phyloP scores from a whole-genome alignment of 164 flowering plant species.

The Houttuynia cordata region DNA sequence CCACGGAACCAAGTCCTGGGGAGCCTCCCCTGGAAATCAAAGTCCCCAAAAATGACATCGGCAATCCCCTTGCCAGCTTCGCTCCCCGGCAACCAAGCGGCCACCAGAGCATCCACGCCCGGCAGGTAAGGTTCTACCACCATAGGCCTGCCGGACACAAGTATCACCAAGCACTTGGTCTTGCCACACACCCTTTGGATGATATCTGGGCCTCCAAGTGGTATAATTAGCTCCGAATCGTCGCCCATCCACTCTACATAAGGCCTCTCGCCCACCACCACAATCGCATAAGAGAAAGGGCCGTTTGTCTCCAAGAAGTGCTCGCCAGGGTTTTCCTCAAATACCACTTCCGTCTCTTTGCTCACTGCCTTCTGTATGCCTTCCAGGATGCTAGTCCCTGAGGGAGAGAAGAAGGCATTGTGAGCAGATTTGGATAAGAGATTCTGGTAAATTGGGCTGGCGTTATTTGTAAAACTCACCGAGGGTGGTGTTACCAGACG shows the following conservation, averaged over 20 bases:
- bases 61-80: constrained; percentile 40
- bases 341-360: constrained; percentile 20
- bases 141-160: constrained; percentile 29
- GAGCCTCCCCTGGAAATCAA: constrained; percentile 32
- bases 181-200: constrained; percentile 17
- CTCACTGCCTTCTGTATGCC: constrained; percentile 23
- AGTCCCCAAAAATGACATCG: constrained; percentile 35
- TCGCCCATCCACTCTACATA: constrained; percentile 27
- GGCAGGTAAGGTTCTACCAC: constrained; percentile 28
- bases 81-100: constrained; percentile 43
- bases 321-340: constrained; percentile 17
- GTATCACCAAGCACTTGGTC: constrained; percentile 24
- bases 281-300: constrained; percentile 10
- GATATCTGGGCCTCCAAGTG: constrained; percentile 14
- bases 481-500: constrained; percentile 7
- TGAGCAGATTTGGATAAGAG: too few species aligned
- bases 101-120: constrained; percentile 33
- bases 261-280: constrained; percentile 29
- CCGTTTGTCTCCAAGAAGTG: constrained; percentile 10
- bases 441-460: neutral
- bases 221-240: constrained; percentile 15
- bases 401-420: too few species aligned
- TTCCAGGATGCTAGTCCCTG: constrained; percentile 31
- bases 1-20: constrained; percentile 37
- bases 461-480: too few species aligned